These are phyloP conservation scores for Secale cereale DNA, from an alignment of 176 grass and related monocot species.

Conservation along the genomic window DNA sequence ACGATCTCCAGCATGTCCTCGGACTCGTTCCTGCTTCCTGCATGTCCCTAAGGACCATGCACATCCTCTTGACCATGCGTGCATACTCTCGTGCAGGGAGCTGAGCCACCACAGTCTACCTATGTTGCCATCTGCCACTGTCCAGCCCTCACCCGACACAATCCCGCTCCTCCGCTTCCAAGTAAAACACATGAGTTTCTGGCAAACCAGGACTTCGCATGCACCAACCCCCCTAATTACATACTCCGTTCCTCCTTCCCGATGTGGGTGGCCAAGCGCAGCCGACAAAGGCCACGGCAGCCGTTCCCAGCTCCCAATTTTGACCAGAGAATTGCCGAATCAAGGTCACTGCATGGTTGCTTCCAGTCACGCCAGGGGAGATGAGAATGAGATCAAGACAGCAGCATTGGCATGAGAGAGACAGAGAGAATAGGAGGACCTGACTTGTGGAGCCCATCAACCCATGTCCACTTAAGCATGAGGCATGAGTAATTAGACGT, in stretches of 20 bases:
- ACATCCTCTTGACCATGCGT: neutral
- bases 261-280: neutral
- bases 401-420: neutral
- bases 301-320: neutral
- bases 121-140: neutral
- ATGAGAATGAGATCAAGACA: neutral
- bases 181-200: neutral
- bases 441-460: neutral
- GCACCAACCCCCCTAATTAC: neutral
- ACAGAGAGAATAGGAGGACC: neutral
- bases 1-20: neutral
- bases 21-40: neutral
- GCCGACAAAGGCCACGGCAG: neutral
- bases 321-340: neutral
- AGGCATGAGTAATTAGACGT: neutral
- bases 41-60: neutral
- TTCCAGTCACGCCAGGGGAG: neutral
- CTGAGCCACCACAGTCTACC: neutral
- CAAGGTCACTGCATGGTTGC: neutral
- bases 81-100: neutral
- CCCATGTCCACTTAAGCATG: neutral
- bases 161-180: neutral
- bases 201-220: neutral
- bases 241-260: neutral
- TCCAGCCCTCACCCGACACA: neutral